These are phyloP conservation scores for Aspergillus avenaceus DNA, from an alignment of 495 filamentous ascomycete genomes.

Conservation along the genomic window DNA sequence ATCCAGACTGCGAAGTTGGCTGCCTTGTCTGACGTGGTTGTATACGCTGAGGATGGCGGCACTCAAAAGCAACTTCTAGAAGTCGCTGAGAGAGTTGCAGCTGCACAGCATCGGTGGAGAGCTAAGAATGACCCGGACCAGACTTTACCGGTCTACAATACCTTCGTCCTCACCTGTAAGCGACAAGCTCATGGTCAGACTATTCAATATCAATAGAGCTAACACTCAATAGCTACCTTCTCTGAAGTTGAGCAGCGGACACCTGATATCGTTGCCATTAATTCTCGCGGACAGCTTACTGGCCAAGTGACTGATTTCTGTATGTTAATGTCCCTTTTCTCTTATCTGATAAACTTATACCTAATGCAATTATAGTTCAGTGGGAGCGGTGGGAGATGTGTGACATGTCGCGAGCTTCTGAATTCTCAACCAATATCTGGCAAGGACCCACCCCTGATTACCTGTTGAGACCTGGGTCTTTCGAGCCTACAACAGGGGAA, in stretches of 20 bases:
- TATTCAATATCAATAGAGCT: slow-evolving; percentile 10
- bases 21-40: slow-evolving; percentile 81
- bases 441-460: slow-evolving; percentile 83
- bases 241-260: slow-evolving; percentile 67
- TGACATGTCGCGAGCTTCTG: slow-evolving; percentile 81
- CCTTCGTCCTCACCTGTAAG: slow-evolving; percentile 71
- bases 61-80: slow-evolving; percentile 52
- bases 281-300: slow-evolving; percentile 68
- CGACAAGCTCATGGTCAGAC: not conserved
- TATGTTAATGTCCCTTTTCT: slow-evolving; percentile 31
- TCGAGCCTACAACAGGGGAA: slow-evolving; percentile 24
- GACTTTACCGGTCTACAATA: slow-evolving; percentile 67
- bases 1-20: slow-evolving; percentile 91
- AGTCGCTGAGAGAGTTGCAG: slow-evolving; percentile 66
- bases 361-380: slow-evolving; percentile 51
- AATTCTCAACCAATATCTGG: slow-evolving; percentile 86
- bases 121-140: slow-evolving; percentile 55
- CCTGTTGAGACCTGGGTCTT: slow-evolving; percentile 21
- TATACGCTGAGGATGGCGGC: slow-evolving; percentile 73
- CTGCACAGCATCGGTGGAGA: slow-evolving; percentile 73
- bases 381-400: slow-evolving; percentile 91
- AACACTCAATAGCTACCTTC: slow-evolving; percentile 55
- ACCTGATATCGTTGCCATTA: slow-evolving; percentile 65
- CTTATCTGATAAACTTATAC: not conserved
- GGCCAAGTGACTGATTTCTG: slow-evolving; percentile 85